These are phyloP conservation scores for Rutstroemia sp. DNA, from an alignment of 2,329 filamentous ascomycete species.

Conservation along the genomic window DNA sequence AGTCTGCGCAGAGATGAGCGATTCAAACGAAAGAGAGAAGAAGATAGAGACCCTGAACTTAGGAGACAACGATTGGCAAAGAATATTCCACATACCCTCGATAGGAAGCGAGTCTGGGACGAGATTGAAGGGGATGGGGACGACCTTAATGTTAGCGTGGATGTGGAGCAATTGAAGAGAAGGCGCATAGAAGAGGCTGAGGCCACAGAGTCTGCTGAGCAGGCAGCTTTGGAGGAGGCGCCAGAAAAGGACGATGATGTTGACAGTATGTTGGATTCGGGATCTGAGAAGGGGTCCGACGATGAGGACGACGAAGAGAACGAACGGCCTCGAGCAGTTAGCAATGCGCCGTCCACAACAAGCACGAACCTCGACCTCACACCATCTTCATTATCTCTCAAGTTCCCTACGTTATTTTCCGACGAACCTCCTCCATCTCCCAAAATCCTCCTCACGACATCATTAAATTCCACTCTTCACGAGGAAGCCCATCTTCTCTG, in stretches of 20 bases:
- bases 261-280: slow-evolving; percentile 75
- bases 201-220: slow-evolving; percentile 36
- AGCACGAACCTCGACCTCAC: slow-evolving; percentile 59
- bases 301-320: slow-evolving; percentile 36
- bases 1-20: slow-evolving; percentile 69
- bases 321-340: slow-evolving; percentile 29
- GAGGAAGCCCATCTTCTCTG: slow-evolving; percentile 71
- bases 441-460: slow-evolving; percentile 89
- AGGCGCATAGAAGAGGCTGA: slow-evolving; percentile 45
- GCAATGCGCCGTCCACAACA: slow-evolving; percentile 46
- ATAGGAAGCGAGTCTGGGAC: slow-evolving; percentile 87
- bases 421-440: slow-evolving; percentile 55
- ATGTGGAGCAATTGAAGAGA: slow-evolving; percentile 52
- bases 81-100: slow-evolving; percentile 76
- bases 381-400: slow-evolving; percentile 49
- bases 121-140: slow-evolving; percentile 60
- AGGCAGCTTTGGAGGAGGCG: slow-evolving; percentile 34
- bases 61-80: slow-evolving; percentile 64
- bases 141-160: slow-evolving; percentile 44
- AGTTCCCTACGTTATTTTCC: slow-evolving; percentile 56
- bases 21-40: slow-evolving; percentile 73
- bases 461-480: slow-evolving; percentile 82
- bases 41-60: slow-evolving; percentile 73
- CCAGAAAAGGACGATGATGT: slow-evolving; percentile 46
- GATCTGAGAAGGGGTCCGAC: slow-evolving; percentile 39